Evolutionary conservation across 2,329 filamentous ascomycete species (phyloP).

Genomic region (Paracorniculantispora psalliotae): DNA sequence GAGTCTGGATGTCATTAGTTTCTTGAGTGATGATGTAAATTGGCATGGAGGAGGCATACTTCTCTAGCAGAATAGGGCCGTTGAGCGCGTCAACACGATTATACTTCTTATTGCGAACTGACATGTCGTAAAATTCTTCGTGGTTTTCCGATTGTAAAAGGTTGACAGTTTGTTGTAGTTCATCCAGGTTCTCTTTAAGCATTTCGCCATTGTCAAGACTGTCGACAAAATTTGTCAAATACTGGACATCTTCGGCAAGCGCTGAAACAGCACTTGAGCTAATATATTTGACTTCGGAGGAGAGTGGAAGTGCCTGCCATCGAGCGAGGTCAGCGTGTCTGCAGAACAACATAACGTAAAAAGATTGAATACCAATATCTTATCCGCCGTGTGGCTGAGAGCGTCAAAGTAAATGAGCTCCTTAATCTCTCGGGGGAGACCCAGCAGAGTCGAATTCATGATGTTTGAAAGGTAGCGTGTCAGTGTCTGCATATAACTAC

Average conservation of each 20-base stretch:
- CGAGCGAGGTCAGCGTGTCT: background rate
- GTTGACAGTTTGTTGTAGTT: constrained; percentile 86
- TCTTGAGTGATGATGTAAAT: background rate
- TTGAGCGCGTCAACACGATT: constrained; percentile 88
- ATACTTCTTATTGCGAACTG: constrained; percentile 86
- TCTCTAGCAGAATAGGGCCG: constrained; percentile 85
- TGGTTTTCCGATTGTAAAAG: constrained; percentile 83
- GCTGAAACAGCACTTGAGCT: constrained; percentile 80
- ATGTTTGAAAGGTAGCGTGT: constrained; percentile 92
- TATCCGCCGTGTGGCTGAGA: constrained; percentile 80
- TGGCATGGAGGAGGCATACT: constrained; percentile 50
- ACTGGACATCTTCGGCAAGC: constrained; percentile 76
- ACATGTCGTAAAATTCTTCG: constrained; percentile 96
- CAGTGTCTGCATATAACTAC: constrained; percentile 91
- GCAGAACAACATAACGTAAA: too few relatives aligned
- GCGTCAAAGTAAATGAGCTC: constrained; percentile 98
- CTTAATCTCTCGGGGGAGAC: constrained; percentile 92
- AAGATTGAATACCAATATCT: constrained; percentile 60
- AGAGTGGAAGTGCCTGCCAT: constrained; percentile 66
- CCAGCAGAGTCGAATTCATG: constrained; percentile 90
- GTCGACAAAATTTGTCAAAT: constrained; percentile 81
- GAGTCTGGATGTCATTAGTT: constrained; percentile 44
- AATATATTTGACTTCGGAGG: constrained; percentile 75
- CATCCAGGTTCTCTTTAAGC: constrained; percentile 82
- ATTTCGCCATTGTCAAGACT: constrained; percentile 80